phyloP scores from a whole-genome alignment of 768 basidiomycete genomes.

The Tulasnella sp. region DNA sequence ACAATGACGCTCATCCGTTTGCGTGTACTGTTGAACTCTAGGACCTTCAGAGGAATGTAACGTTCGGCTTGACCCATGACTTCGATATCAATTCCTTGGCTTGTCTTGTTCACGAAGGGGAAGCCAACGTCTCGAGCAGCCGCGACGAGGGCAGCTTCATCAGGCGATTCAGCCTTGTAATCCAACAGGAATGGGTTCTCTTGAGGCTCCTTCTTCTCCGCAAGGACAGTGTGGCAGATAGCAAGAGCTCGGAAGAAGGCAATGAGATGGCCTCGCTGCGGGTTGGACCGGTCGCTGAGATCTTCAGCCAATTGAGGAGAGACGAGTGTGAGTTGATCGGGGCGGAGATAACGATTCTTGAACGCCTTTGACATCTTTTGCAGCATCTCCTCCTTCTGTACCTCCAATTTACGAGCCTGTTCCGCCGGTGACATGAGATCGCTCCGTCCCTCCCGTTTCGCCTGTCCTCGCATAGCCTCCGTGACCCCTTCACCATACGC shows the following conservation, averaged over 20 bases:
- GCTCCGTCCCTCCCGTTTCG: slow-evolving; percentile 74
- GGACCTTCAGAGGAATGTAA: slow-evolving; percentile 73
- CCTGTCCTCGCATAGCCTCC: slow-evolving; percentile 92
- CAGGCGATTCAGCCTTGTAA: slow-evolving; percentile 96
- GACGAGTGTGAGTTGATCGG: slow-evolving; percentile 82
- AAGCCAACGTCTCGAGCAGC: slow-evolving; percentile 94
- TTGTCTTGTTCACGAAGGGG: slow-evolving; percentile 77
- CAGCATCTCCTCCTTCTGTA: slow-evolving; percentile 77
- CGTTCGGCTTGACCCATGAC: slow-evolving; percentile 87
- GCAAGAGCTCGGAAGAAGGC: slow-evolving; percentile 96
- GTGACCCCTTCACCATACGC: slow-evolving; percentile 93
- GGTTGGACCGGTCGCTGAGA: slow-evolving; percentile 61
- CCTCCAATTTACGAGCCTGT: slow-evolving; percentile 64
- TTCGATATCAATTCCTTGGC: slow-evolving; percentile 81
- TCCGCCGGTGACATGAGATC: slow-evolving; percentile 71
- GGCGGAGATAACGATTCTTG: slow-evolving; percentile 84
- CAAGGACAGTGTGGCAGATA: slow-evolving; percentile 87
- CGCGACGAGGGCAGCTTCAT: slow-evolving; percentile 91
- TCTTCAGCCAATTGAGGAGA: slow-evolving; percentile 84
- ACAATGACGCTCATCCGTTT: slow-evolving; percentile 96
- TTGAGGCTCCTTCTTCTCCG: slow-evolving; percentile 70
- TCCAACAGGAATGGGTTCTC: slow-evolving; percentile 65
- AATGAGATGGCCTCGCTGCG: slow-evolving; percentile 68
- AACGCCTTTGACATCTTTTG: slow-evolving; percentile 71
- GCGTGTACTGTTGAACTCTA: slow-evolving; percentile 93